Base-by-base conservation (phyloP, 352 stramenopile genomes). In the Globisporangium takayamanum region DNA sequence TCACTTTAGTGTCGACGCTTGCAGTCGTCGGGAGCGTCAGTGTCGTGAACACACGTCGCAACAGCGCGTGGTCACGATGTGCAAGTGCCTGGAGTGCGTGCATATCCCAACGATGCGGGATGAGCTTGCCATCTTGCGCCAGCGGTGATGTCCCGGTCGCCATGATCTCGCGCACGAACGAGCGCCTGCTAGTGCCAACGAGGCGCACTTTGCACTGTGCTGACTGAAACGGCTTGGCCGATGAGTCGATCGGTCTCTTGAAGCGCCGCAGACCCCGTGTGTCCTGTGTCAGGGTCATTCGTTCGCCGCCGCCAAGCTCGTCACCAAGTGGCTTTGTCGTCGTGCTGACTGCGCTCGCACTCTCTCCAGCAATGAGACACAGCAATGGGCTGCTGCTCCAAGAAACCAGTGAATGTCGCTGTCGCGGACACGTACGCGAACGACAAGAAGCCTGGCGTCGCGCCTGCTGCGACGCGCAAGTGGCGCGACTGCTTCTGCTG, bases 401-500 rank as follows among this genome's bases (percentile, higher is more conserved):
- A 74, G 52, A 69, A 83, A 49, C 53, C 78, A 11, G 78, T 88
- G 11, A 57, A 59, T 0, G 67, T 73, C 30, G 71, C 68, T 0
- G 67, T 73, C 30, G 71, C 68, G 8, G 69, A 55, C 0, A 64
- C 64, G 25, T 54, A 62, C 47, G 50, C 62, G 3, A 57, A 61
- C 18, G 58, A 57, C 25, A 67, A 60, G 11, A 73, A 69, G 30
- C 53, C 62, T 10, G 77, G 76, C 10, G 80, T 90, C n/a, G 68
- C 73, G 3, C 83, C 83, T 8, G 76, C 78, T 0, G 70, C 41
- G 1, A 69, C 67, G 45, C 73, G 80, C 14, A 88, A 87, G 51
- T 94, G 80, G 46, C 77, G 82, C 46, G 84, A 94, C 57, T 67
- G 78, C 14, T 68, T 91, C 12, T 94, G 83, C 53, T 66, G 69